These are phyloP conservation scores for Phytopythium boreale DNA, from an alignment of 352 stramenopile genomes.

Conservation along the genomic window DNA sequence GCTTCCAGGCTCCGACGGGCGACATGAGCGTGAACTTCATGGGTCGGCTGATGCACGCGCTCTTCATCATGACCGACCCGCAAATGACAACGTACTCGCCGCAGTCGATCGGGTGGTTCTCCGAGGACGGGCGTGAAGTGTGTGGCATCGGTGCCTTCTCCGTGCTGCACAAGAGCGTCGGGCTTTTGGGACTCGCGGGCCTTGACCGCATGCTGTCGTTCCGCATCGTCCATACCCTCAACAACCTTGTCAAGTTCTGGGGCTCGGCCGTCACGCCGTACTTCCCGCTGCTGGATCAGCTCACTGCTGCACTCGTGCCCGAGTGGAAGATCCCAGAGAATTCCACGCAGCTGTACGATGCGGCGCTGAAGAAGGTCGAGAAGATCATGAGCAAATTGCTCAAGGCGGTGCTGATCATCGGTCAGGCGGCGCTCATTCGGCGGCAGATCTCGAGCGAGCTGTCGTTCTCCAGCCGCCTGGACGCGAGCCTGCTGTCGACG, in stretches of 20 bases:
- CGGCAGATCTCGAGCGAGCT: constrained; percentile 91
- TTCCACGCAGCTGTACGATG: constrained; percentile 82
- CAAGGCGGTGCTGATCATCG: constrained; percentile 91
- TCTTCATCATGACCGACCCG: constrained; percentile 92
- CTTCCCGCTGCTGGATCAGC: constrained; percentile 85
- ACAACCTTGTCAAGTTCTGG: constrained; percentile 94
- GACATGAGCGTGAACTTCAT: constrained; percentile 93
- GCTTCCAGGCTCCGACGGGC: constrained; percentile 80
- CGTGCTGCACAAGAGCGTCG: constrained; percentile 89
- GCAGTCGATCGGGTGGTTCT: constrained; percentile 93
- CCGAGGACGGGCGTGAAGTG: constrained; percentile 77
- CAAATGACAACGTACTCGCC: constrained; percentile 91
- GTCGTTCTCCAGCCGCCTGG: constrained; percentile 85
- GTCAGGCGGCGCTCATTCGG: constrained; percentile 92
- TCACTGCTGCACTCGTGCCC: constrained; percentile 78
- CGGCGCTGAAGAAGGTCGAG: constrained; percentile 91
- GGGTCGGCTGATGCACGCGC: constrained; percentile 88
- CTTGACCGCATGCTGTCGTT: constrained; percentile 93
- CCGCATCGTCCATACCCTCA: constrained; percentile 91
- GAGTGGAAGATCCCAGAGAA: constrained; percentile 90
- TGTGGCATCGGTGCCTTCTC: constrained; percentile 89
- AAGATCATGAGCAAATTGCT: constrained; percentile 93
- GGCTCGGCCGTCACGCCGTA: constrained; percentile 86
- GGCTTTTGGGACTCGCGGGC: constrained; percentile 87
- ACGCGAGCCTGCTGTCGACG: constrained; percentile 90